These are phyloP conservation scores for Stygiomarasmius scandens DNA, from an alignment of 1,284 basidiomycete genomes.

Conservation along the genomic window DNA sequence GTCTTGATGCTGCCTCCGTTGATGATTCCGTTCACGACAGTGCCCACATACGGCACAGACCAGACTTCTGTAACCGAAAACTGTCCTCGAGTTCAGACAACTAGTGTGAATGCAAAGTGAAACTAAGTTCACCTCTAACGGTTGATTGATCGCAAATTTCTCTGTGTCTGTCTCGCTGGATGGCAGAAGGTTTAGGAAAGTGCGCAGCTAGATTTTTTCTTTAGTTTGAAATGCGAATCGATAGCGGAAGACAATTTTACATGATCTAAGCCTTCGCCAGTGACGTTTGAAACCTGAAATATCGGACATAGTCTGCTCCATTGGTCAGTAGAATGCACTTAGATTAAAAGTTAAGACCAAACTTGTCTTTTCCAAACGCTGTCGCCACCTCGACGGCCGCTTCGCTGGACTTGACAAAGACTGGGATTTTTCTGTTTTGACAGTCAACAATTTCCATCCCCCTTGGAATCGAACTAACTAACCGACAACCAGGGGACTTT, in stretches of 20 bases:
- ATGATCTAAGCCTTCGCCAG: constrained; percentile 86
- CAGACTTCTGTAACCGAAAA: constrained; percentile 85
- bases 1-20: constrained; percentile 77
- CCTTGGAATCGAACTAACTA: constrained; percentile 23
- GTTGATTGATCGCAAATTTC: constrained; percentile 82
- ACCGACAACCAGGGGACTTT: constrained; percentile 91
- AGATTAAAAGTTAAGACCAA: constrained; percentile 18
- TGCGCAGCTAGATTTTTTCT: constrained; percentile 57
- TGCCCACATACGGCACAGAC: constrained; percentile 94
- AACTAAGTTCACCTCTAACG: constrained; percentile 69
- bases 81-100: too few relatives aligned
- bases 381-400: constrained; percentile 79
- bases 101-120: constrained; percentile 5
- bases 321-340: background rate
- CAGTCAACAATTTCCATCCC: background rate
- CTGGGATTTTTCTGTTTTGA: constrained; percentile 68
- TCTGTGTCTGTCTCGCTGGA: constrained; percentile 82
- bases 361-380: constrained; percentile 73
- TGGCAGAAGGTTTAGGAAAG: constrained; percentile 85
- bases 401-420: constrained; percentile 77
- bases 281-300: constrained; percentile 94
- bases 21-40: constrained; percentile 92
- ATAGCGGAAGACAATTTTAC: constrained; percentile 38
- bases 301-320: constrained; percentile 84
- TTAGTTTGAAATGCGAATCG: background rate